Evolutionary conservation across 2,329 filamentous ascomycete genomes (phyloP).

Genomic region (Penicillium sp.): DNA sequence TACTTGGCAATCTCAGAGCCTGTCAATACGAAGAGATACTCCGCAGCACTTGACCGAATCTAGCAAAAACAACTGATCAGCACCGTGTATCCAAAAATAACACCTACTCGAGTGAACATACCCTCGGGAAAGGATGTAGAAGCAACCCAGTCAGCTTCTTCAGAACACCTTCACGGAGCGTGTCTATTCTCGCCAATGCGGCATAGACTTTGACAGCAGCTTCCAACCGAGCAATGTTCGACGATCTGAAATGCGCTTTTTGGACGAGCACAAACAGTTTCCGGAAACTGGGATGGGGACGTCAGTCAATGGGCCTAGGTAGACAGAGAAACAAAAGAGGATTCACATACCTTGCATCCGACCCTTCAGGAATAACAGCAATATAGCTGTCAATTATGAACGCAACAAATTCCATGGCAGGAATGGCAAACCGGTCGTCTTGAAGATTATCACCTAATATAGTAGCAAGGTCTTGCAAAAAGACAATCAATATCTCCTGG

Average conservation of each 20-base stretch:
- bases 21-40: conserved; percentile 38
- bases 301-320: conserved; percentile 4
- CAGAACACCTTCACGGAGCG: conserved; percentile 54
- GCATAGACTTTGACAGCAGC: conserved; percentile 77
- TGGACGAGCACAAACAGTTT: conserved; percentile 67
- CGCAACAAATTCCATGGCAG: conserved; percentile 70
- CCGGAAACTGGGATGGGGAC: conserved; percentile 45
- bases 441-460: conserved; percentile 54
- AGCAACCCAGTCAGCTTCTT: conserved; percentile 70
- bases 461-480: conserved; percentile 52
- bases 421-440: conserved; percentile 68
- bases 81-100: background rate
- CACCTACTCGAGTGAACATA: conserved; percentile 43
- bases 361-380: conserved; percentile 42
- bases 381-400: conserved; percentile 67
- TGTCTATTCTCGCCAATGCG: conserved; percentile 57
- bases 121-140: conserved; percentile 75
- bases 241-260: conserved; percentile 76
- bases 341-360: conserved; percentile 36
- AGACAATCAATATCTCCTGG: conserved; percentile 40
- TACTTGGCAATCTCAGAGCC: conserved; percentile 28
- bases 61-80: conserved; percentile 14
- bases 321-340: background rate
- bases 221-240: conserved; percentile 75
- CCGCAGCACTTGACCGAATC: conserved; percentile 37